phyloP scores from a whole-genome alignment of 352 stramenopile species.

The Globisporangium barbulae region DNA sequence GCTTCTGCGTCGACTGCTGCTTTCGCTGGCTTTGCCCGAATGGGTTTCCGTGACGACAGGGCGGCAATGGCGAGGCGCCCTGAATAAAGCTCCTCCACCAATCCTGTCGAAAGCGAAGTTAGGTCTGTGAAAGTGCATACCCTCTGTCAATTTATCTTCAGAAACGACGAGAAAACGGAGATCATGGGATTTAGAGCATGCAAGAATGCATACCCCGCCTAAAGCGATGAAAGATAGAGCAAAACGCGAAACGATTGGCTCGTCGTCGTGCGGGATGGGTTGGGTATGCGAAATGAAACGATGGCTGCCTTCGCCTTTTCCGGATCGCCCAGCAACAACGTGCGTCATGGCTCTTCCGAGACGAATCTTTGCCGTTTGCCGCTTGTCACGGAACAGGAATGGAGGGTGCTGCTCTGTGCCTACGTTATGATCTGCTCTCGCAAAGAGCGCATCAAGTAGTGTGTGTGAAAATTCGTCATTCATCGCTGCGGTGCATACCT shows the following conservation, averaged over 20 bases:
- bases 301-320: conserved; percentile 2
- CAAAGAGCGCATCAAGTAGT: background rate
- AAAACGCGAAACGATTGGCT: conserved; percentile 13
- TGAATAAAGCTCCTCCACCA: conserved; percentile 18
- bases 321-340: background rate
- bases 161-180: background rate
- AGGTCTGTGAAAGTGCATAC: background rate
- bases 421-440: too few species aligned
- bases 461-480: background rate
- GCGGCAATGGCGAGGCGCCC: background rate
- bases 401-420: background rate
- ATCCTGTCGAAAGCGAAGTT: background rate
- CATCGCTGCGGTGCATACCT: background rate
- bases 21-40: conserved; percentile 9
- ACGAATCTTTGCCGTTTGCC: background rate
- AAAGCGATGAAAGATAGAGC: background rate
- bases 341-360: background rate
- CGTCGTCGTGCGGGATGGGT: background rate
- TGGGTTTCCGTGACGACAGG: conserved; percentile 2
- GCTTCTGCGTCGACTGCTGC: conserved; percentile 4
- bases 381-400: background rate
- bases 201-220: background rate
- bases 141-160: conserved; percentile 5
- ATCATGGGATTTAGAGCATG: background rate
- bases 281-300: conserved; percentile 12